Evolutionary conservation across 2,329 filamentous ascomycete species (phyloP).

Genomic region (Nemania serpens): DNA sequence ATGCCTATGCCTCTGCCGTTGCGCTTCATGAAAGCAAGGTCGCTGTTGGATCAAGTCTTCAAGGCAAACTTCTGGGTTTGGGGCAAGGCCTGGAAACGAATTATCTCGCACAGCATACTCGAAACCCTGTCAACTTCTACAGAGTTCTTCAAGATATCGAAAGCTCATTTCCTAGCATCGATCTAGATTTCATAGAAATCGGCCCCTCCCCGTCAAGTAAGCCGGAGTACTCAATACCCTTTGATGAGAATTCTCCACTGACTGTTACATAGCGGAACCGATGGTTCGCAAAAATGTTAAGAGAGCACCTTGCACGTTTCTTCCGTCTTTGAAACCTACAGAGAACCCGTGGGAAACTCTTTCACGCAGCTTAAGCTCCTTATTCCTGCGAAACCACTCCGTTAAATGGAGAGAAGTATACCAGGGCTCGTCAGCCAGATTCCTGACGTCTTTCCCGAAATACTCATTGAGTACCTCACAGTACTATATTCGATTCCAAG

Average conservation of each 20-base stretch:
- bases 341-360: constrained; percentile 22
- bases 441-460: constrained; percentile 19
- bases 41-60: constrained; percentile 27
- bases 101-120: constrained; percentile 32
- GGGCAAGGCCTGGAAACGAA: constrained; percentile 8
- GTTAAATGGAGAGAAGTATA: constrained; percentile 27
- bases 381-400: constrained; percentile 3
- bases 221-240: too few species aligned
- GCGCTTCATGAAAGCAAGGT: constrained; percentile 5
- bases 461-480: constrained; percentile 22
- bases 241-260: too few species aligned
- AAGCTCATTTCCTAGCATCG: not conserved
- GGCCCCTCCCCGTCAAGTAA: constrained; percentile 25
- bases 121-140: constrained; percentile 37
- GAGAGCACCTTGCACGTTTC: not conserved
- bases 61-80: constrained; percentile 16
- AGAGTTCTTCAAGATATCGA: constrained; percentile 22
- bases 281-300: constrained; percentile 11
- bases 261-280: not conserved
- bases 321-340: constrained; percentile 6
- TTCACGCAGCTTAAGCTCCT: constrained; percentile 11
- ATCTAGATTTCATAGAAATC: constrained; percentile 28
- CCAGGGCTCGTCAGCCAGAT: constrained; percentile 1
- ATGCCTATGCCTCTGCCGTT: constrained; percentile 9
- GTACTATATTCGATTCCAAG: constrained; percentile 22